Percentiles rank a stretch among this genome's conserved stretches.
These are phyloP conservation scores for Carallia pectinifolia DNA, from an alignment of 345 rosid genomes.

Conservation along the genomic window DNA sequence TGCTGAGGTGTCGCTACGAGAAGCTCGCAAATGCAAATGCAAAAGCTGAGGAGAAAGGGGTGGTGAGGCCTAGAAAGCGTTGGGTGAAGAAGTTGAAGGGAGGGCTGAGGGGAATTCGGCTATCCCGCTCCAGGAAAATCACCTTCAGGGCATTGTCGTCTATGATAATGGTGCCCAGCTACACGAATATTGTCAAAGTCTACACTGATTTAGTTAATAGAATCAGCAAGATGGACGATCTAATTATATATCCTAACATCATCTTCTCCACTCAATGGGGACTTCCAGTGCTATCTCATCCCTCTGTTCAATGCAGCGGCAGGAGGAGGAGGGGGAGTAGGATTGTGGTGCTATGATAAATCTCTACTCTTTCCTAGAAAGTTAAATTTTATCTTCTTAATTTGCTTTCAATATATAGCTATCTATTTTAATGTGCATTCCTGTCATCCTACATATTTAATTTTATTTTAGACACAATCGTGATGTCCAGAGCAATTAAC, in stretches of 20 bases:
- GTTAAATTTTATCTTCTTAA: background rate
- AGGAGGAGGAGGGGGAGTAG: background rate
- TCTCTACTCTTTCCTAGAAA: background rate
- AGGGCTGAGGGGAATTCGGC: conserved; percentile 48
- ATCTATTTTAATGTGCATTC: no score
- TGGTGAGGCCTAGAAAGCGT: conserved; percentile 26
- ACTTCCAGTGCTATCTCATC: conserved; percentile 51
- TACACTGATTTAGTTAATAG: conserved; percentile 40
- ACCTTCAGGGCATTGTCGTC: conserved; percentile 49
- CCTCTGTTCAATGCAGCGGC: conserved; percentile 24
- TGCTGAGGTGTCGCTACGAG: conserved; percentile 32
- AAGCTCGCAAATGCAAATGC: conserved; percentile 26
- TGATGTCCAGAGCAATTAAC: no score
- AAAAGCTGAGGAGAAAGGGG: conserved; percentile 8
- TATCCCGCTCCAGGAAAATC: conserved; percentile 54
- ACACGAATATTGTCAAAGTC: conserved; percentile 35
- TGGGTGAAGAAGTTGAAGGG: conserved; percentile 48
- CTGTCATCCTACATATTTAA: no score
- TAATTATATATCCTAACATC: conserved; percentile 39
- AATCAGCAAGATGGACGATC: conserved; percentile 47
- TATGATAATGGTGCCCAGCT: conserved; percentile 12
- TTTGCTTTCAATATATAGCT: background rate
- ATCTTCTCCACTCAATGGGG: conserved; percentile 70
- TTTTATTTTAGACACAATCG: no score
- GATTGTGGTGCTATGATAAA: no score